Evolutionary conservation across 805 yeast species (phyloP).

Genomic region (Yamadazyma phyllophila): DNA sequence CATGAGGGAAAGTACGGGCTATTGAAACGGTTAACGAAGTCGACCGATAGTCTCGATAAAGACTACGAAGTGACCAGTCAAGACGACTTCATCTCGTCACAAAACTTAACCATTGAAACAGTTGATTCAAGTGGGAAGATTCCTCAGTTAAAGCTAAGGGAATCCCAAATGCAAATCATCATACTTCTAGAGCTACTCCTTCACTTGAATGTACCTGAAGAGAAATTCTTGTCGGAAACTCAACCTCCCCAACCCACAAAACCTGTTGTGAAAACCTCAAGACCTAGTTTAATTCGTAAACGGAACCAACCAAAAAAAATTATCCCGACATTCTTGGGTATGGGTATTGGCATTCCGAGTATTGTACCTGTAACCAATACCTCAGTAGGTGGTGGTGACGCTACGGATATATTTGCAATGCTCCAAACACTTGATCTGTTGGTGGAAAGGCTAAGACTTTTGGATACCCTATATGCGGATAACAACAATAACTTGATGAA

Average conservation of each 20-base stretch:
- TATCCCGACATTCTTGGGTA: conserved; percentile 43
- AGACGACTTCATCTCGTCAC: conserved; percentile 14
- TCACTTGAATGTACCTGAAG: conserved; percentile 33
- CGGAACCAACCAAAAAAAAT: conserved; percentile 26
- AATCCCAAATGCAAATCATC: conserved; percentile 54
- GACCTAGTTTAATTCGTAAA: conserved; percentile 22
- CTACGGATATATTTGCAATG: conserved; percentile 13
- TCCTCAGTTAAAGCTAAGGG: conserved; percentile 49
- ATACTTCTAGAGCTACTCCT: conserved; percentile 46
- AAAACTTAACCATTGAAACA: conserved; percentile 3
- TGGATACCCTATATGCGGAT: conserved; percentile 46
- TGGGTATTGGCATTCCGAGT: conserved; percentile 25
- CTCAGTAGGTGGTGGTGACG: conserved; percentile 12
- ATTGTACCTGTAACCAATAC: not conserved
- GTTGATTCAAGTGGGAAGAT: conserved; percentile 17
- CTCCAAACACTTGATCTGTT: conserved; percentile 38
- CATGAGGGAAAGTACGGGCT: conserved; percentile 35
- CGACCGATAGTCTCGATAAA: conserved; percentile 1
- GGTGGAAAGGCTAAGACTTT: conserved; percentile 51
- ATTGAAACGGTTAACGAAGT: conserved; percentile 10
- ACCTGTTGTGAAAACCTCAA: conserved; percentile 14
- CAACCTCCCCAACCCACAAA: not conserved
- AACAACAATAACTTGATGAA: conserved; percentile 32
- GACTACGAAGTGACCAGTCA: conserved; percentile 23
- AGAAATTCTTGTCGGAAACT: conserved; percentile 26